A percentile compares a stretch with the other conserved stretches of the same genome.
phyloP scores from a whole-genome alignment of 2,329 filamentous ascomycete genomes.

The Penicillium paneum region DNA sequence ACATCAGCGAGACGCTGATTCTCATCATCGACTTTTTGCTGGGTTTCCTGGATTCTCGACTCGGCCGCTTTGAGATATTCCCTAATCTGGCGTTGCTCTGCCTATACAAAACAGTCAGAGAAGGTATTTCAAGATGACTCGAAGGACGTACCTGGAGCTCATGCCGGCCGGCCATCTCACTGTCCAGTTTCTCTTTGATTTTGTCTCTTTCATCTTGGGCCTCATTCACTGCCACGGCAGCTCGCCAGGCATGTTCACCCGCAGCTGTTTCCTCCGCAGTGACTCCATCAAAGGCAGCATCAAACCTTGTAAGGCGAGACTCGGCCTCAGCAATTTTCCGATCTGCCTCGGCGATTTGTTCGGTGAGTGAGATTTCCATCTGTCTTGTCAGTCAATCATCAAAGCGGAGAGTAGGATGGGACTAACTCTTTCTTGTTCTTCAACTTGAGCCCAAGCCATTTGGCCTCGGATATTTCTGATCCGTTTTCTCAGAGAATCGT shows the following conservation, averaged over 20 bases:
- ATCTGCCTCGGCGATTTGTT: slow-evolving; percentile 37
- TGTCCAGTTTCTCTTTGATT: slow-evolving; percentile 52
- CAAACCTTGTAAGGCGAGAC: slow-evolving; percentile 44
- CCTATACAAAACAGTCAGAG: slow-evolving; percentile 33
- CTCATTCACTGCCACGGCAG: slow-evolving; percentile 44
- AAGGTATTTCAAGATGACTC: neutral
- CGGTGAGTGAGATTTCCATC: slow-evolving; percentile 36
- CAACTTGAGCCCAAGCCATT: slow-evolving; percentile 83
- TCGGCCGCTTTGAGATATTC: slow-evolving; percentile 55
- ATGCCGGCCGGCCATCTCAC: slow-evolving; percentile 53
- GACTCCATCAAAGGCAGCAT: slow-evolving; percentile 46
- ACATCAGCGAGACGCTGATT: slow-evolving; percentile 59
- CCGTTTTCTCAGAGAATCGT: slow-evolving; percentile 61
- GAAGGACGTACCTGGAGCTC: slow-evolving; percentile 47
- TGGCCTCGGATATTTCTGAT: slow-evolving; percentile 61
- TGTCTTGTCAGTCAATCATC: slow-evolving; percentile 17
- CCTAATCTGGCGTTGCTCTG: slow-evolving; percentile 65
- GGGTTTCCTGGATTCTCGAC: slow-evolving; percentile 39
- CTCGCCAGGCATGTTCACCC: slow-evolving; percentile 43
- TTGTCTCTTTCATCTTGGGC: slow-evolving; percentile 49
- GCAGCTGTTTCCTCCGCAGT: slow-evolving; percentile 40
- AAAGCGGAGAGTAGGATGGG: neutral
- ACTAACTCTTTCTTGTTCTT: slow-evolving; percentile 63
- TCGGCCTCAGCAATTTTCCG: slow-evolving; percentile 51
- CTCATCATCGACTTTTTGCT: slow-evolving; percentile 49